These are phyloP conservation scores for Sclerotiophoma versabilis DNA, from an alignment of 2,329 filamentous ascomycete species.

Conservation along the genomic window DNA sequence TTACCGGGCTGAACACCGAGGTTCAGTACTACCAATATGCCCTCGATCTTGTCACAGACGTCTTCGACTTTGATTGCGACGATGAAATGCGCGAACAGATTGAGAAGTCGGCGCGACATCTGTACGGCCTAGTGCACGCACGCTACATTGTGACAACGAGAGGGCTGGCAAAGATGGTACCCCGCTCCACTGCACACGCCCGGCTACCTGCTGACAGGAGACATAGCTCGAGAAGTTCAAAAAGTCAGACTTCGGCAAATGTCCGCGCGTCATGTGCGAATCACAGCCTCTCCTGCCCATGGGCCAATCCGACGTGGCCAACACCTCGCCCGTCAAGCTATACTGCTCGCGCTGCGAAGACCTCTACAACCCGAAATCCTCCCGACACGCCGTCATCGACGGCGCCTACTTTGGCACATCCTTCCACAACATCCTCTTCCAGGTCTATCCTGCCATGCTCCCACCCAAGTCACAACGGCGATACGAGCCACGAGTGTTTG, in stretches of 20 bases:
- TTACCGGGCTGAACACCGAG: constrained; percentile 95
- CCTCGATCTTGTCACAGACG: constrained; percentile 94
- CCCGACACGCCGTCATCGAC: constrained; percentile 92
- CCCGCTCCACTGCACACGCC: no score
- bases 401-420: constrained; percentile 98
- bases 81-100: constrained; percentile 98
- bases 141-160: constrained; percentile 96
- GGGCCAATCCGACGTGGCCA: constrained; percentile 88
- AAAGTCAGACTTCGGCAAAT: constrained; percentile 97
- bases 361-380: constrained; percentile 98
- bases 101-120: constrained; percentile 92
- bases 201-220: constrained; percentile 16
- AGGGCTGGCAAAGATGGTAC: constrained; percentile 94
- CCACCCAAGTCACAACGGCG: constrained; percentile 84
- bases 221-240: constrained; percentile 97
- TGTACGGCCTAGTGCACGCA: constrained; percentile 95
- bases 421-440: constrained; percentile 99
- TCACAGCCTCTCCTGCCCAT: constrained; percentile 92
- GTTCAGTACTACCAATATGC: constrained; percentile 99
- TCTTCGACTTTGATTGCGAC: constrained; percentile 98
- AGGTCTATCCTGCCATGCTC: constrained; percentile 91
- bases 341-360: constrained; percentile 98
- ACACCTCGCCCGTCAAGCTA: constrained; percentile 89
- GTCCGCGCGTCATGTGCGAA: constrained; percentile 93
- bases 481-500: constrained; percentile 90